Evolutionary conservation across 2,329 filamentous ascomycete species (phyloP).

Genomic region (Cercospora sesami): DNA sequence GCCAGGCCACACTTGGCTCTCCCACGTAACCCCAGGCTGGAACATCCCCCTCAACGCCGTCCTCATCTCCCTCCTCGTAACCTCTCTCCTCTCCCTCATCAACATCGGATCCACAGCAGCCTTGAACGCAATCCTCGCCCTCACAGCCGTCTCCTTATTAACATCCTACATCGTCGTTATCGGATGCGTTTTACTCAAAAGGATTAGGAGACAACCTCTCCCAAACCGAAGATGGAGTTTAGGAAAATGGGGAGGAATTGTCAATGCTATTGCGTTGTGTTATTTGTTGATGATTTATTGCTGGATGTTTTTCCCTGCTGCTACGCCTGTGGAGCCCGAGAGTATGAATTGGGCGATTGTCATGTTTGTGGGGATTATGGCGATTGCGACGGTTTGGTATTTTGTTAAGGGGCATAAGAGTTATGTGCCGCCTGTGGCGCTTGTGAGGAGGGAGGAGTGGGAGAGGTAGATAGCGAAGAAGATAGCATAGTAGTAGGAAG

Average conservation of each 20-base stretch:
- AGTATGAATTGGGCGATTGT: slow-evolving; percentile 54
- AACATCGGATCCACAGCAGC: slow-evolving; percentile 54
- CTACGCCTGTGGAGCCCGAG: slow-evolving; percentile 36
- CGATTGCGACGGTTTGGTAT: slow-evolving; percentile 33
- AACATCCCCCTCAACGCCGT: slow-evolving; percentile 18
- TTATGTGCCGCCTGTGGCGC: slow-evolving; percentile 34
- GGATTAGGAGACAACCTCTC: neutral
- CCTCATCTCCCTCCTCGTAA: slow-evolving; percentile 11
- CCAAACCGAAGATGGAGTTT: neutral
- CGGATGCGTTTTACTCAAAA: neutral
- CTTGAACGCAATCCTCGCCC: slow-evolving; percentile 50
- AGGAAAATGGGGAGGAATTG: slow-evolving; percentile 5
- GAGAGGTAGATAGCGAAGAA: neutral
- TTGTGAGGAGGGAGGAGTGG: slow-evolving; percentile 16
- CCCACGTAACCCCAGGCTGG: neutral
- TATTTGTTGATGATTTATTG: slow-evolving; percentile 13
- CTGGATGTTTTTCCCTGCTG: slow-evolving; percentile 20
- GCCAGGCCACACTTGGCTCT: slow-evolving; percentile 19
- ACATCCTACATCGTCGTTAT: neutral
- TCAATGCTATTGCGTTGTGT: slow-evolving; percentile 16
- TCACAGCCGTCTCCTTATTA: slow-evolving; percentile 43
- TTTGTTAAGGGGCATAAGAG: slow-evolving; percentile 36
- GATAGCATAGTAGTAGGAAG: neutral
- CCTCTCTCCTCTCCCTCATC: slow-evolving; percentile 48
- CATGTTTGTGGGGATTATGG: slow-evolving; percentile 40